Evolutionary conservation across 139 green algal genomes (phyloP).

Genomic region (Raphidocelis subcapitata): DNA sequence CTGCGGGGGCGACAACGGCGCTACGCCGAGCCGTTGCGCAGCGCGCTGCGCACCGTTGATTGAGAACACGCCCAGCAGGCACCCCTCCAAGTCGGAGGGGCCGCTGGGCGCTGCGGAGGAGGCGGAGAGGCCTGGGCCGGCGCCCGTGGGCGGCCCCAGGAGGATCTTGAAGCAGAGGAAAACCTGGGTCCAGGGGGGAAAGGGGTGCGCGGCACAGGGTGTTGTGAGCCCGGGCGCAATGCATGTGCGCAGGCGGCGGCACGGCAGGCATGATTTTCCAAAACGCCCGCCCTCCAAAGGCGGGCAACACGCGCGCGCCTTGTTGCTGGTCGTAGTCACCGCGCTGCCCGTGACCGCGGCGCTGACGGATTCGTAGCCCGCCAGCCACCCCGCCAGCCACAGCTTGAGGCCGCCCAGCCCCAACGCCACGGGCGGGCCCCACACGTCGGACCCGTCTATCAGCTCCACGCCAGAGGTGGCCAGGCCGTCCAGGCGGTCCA

Average conservation of each 20-base stretch:
- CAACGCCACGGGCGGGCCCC: conserved; percentile 6
- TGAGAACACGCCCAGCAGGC: conserved; percentile 30
- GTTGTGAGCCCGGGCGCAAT: background rate
- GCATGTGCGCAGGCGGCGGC: background rate
- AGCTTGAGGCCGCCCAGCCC: conserved; percentile 20
- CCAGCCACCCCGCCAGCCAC: conserved; percentile 21
- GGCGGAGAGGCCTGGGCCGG: no score
- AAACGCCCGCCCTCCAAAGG: background rate
- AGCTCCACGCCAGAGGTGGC: background rate
- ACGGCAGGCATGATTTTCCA: background rate
- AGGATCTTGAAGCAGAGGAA: conserved; percentile 30
- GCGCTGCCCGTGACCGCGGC: conserved; percentile 14
- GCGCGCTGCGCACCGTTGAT: no score
- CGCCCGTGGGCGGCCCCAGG: background rate
- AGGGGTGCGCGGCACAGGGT: background rate
- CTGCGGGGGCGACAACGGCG: no score
- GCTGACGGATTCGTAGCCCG: conserved; percentile 19
- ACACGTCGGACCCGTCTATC: conserved; percentile 22
- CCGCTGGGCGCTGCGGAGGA: background rate
- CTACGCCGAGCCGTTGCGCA: no score
- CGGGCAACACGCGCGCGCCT: background rate
- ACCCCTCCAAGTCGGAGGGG: conserved; percentile 8
- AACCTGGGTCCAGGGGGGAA: no score
- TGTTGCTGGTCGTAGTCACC: conserved; percentile 22
- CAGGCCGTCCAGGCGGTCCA: conserved; percentile 24